Evolutionary conservation across 495 filamentous ascomycete species (phyloP), one percentile per base, ranked within the genome.

Genomic region (Parathielavia hyrcaniae): DNA sequence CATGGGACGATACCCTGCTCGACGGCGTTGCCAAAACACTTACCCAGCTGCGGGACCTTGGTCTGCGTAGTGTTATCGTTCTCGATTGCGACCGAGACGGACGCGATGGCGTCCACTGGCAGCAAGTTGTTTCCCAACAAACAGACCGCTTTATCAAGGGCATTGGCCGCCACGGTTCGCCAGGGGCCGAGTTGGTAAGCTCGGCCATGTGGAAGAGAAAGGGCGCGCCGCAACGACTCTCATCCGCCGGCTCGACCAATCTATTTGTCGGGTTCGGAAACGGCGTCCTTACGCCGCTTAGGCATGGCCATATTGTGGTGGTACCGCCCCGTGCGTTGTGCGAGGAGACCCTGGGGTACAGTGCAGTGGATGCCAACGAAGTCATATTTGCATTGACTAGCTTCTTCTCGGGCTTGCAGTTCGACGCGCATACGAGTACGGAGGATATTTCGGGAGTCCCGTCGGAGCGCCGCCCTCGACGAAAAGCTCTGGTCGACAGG

Each of bases 21-120:
- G 65, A 82, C 50, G 93, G 90, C 0, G 81, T 97, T 50, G 90
- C 86, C 0, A 84, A 83, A 61, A 97, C 95, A 0, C 70, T 99
- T 19, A 83, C 84, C 11, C 91, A 95, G 66, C 83, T 99, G 8
- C 79, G 81, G 26, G 82, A 84, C 47, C 76, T 99, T 26, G 93
- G 95, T 16, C 77, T 97, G 64, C 80, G 79, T 48, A 87, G 89
- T 50, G 85, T 88, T 23, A 80, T 97, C 0, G 87, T 97, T 2
- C 75, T 96, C 10, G 93, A 96, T 60, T 83, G 82, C 49, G 79
- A 81, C 9, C 36, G 49, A 61, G 70, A 20, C 58, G 70, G 57
- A 67, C 66, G 30, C 45, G n/a, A 45, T 9, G 49, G 20, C 22
- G 6, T 26, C 13, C 19, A 16, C 19, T 22, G 60, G 65, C 23